These are phyloP conservation scores for Leishmania tarentolae DNA, from an alignment of 208 protist species.

Conservation along the genomic window DNA sequence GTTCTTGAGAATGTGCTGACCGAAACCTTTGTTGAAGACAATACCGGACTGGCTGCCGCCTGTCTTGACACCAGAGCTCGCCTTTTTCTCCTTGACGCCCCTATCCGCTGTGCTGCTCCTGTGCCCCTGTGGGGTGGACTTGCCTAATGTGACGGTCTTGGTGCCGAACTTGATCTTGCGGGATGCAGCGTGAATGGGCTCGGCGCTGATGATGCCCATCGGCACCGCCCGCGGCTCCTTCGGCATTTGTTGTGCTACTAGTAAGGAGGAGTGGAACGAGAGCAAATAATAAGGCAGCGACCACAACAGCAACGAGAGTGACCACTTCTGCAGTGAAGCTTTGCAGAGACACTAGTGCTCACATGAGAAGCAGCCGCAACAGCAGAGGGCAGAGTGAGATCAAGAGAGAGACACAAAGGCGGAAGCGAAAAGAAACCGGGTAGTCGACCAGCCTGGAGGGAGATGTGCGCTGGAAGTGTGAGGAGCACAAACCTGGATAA, in stretches of 20 bases:
- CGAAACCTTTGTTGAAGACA: slow-evolving; percentile 96
- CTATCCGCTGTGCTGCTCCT: slow-evolving; percentile 13
- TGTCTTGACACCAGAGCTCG: slow-evolving; percentile 50
- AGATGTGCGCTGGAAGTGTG: background rate
- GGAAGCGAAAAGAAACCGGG: background rate
- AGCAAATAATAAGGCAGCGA: background rate
- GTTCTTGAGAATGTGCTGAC: slow-evolving; percentile 99
- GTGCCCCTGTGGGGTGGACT: slow-evolving; percentile 47
- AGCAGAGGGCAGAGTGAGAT: background rate
- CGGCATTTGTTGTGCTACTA: slow-evolving; percentile 53
- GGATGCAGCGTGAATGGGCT: slow-evolving; percentile 49
- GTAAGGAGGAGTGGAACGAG: background rate
- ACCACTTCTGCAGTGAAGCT: background rate
- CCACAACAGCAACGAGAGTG: background rate
- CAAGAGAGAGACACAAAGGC: background rate
- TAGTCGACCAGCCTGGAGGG: background rate
- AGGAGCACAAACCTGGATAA: background rate
- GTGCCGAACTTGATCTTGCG: slow-evolving; percentile 83
- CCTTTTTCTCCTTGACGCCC: slow-evolving; percentile 47
- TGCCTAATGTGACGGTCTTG: slow-evolving; percentile 69
- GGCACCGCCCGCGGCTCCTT: slow-evolving; percentile 71
- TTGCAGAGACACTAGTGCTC: background rate
- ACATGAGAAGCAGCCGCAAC: background rate
- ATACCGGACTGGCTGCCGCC: slow-evolving; percentile 89
- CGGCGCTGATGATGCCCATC: slow-evolving; percentile 86